phyloP scores from a whole-genome alignment of 2,329 filamentous ascomycete genomes.

The Coniella lustricola region DNA sequence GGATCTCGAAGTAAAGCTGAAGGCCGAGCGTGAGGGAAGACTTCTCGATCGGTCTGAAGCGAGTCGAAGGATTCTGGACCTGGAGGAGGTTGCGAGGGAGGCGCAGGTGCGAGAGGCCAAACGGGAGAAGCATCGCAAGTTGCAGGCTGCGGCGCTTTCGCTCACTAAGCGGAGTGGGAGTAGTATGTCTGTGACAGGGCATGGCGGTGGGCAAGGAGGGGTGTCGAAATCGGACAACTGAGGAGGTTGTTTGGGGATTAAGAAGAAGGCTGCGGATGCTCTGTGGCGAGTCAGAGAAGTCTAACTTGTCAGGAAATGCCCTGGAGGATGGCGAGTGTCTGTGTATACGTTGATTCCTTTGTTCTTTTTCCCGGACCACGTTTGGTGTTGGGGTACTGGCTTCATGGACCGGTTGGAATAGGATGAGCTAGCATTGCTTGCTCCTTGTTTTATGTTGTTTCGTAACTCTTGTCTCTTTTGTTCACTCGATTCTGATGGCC shows the following conservation, averaged over 20 bases:
- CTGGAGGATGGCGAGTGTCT: too few species aligned
- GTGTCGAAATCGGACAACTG: background rate
- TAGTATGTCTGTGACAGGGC: background rate
- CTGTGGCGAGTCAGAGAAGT: too few species aligned
- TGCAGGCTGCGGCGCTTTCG: slow-evolving; percentile 11
- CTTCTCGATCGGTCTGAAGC: slow-evolving; percentile 80
- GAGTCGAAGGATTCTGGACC: slow-evolving; percentile 68
- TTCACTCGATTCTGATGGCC: too few species aligned
- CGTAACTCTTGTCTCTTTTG: too few species aligned
- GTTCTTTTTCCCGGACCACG: too few species aligned
- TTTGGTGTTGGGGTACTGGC: too few species aligned
- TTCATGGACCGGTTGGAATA: too few species aligned
- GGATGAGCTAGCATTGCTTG: too few species aligned
- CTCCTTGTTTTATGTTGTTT: too few species aligned
- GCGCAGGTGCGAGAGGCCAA: slow-evolving; percentile 21
- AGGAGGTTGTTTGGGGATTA: slow-evolving; percentile 3
- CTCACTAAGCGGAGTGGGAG: background rate
- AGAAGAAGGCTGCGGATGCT: too few species aligned
- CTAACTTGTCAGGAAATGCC: too few species aligned
- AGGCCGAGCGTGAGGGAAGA: slow-evolving; percentile 81
- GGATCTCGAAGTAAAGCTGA: slow-evolving; percentile 81
- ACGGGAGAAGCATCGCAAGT: slow-evolving; percentile 13
- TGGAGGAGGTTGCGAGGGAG: slow-evolving; percentile 52
- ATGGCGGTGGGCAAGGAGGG: background rate
- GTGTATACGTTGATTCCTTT: too few species aligned